These are phyloP conservation scores for Endoconidiophora polonica DNA, from an alignment of 2,329 filamentous ascomycete species.

Conservation along the genomic window DNA sequence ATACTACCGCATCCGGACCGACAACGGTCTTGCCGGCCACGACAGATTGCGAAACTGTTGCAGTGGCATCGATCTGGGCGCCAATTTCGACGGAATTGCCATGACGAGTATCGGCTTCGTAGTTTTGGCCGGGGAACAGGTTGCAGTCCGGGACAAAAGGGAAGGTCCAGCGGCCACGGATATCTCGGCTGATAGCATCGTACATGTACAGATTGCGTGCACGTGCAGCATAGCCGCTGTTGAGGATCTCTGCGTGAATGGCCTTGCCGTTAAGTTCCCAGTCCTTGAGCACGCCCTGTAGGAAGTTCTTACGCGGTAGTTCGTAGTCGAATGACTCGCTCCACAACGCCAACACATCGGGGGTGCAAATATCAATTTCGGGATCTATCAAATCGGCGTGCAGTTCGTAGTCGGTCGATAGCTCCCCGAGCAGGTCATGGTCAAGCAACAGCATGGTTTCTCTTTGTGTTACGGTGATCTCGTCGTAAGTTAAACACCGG, in stretches of 20 bases:
- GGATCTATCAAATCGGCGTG: slow-evolving; percentile 82
- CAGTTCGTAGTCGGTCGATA: slow-evolving; percentile 59
- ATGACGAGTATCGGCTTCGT: slow-evolving; percentile 42
- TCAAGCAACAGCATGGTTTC: slow-evolving; percentile 58
- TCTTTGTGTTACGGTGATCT: slow-evolving; percentile 54
- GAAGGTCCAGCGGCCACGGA: slow-evolving; percentile 76
- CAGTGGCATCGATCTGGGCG: slow-evolving; percentile 57
- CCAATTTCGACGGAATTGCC: slow-evolving; percentile 41
- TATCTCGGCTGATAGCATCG: slow-evolving; percentile 71
- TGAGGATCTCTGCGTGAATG: slow-evolving; percentile 78
- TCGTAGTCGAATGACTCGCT: slow-evolving; percentile 97
- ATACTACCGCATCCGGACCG: slow-evolving; percentile 52
- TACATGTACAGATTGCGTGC: slow-evolving; percentile 79
- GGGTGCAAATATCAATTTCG: slow-evolving; percentile 92
- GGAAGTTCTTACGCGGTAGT: slow-evolving; percentile 68
- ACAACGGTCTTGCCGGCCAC: slow-evolving; percentile 63
- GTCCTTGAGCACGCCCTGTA: slow-evolving; percentile 87
- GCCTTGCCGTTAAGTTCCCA: slow-evolving; percentile 94
- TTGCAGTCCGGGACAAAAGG: slow-evolving; percentile 85
- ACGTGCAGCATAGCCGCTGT: slow-evolving; percentile 70
- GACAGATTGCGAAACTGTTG: slow-evolving; percentile 52
- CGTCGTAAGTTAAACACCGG: slow-evolving; percentile 84
- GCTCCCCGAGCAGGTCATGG: slow-evolving; percentile 55
- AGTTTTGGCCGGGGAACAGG: slow-evolving; percentile 59
- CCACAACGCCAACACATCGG: slow-evolving; percentile 86